Base-by-base conservation (phyloP, 768 basidiomycete species). In the Leccinum longicurvipes region DNA sequence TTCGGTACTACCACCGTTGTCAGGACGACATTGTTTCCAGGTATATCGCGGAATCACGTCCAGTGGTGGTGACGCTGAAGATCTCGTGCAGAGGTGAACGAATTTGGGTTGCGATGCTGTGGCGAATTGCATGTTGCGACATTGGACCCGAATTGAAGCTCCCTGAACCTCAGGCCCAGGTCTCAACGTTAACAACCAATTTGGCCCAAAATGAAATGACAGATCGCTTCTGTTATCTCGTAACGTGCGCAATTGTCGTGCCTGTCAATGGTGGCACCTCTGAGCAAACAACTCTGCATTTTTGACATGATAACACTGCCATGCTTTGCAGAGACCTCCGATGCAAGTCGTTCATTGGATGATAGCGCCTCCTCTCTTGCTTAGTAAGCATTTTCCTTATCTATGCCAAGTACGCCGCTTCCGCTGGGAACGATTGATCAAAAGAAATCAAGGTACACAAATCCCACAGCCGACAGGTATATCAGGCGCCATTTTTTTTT, bases 321-420 rank as follows among this genome's bases (percentile, higher is more conserved):
- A 45, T 50, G 28, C 48, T 53, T 55, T 21, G 17, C 17, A 8
- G 25, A 42, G 49, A 9, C n/a, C 51, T 51, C 39, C 36, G 4
- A 5, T 5, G 21, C n/a, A 15, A 6, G 31, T 10, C 3, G 27
- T 31, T 63, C 21, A 65, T 65, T 65, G 64, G 65, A 53, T 57
- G 64, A 65, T 65, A 65, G 44, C 28, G 9, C 1, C 39, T 47
- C 58, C 64, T 65, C 55, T 58, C 36, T 1, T 29, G 59, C 55
- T 65, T 58, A 67, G 49, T 65, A 61, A 65, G 55, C 55, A 3
- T 0, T 1, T 1, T n/a, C 34, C 62, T 65, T 67, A 65, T 67
- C 64, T 52, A 39, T 24, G 56, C 60, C 63, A 55, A 61, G 50
- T 47, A 0, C 24, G 8, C 39, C 44, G 7, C 19, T 27, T 31